These are phyloP conservation scores for Pichia kudriavzevii DNA, from an alignment of 1,139 yeast genomes.

Conservation along the genomic window DNA sequence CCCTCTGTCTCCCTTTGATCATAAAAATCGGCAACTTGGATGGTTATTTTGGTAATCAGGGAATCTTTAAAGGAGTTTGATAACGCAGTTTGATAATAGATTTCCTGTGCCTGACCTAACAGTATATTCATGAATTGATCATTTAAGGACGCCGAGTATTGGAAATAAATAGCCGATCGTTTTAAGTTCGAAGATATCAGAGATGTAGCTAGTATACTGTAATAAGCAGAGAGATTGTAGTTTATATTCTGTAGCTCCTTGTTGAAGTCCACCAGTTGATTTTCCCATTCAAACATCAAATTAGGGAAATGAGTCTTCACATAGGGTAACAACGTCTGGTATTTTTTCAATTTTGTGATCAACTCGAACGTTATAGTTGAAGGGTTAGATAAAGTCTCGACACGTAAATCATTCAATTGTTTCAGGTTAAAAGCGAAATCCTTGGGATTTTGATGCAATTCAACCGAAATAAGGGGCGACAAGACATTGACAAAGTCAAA, in stretches of 20 bases:
- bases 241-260: no score
- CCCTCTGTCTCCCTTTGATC: constrained; percentile 42
- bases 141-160: constrained; percentile 66
- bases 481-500: no score
- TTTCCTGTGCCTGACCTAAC: constrained; percentile 85
- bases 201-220: no score
- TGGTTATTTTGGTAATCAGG: constrained; percentile 55
- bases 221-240: no score
- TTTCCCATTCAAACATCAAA: constrained; percentile 62
- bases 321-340: constrained; percentile 1
- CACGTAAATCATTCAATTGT: no score
- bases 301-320: constrained; percentile 36
- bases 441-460: no score
- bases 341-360: constrained; percentile 10
- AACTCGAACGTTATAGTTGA: constrained; percentile 1
- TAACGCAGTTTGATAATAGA: constrained; percentile 71
- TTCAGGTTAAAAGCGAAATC: no score
- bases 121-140: constrained; percentile 24
- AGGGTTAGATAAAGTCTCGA: no score
- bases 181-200: no score
- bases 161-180: no score
- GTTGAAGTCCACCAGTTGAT: no score
- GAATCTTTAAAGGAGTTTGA: constrained; percentile 51
- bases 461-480: no score
- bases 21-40: constrained; percentile 56